Evolutionary conservation across 768 basidiomycete species (phyloP).

Genomic region (Psilocybe sp.): DNA sequence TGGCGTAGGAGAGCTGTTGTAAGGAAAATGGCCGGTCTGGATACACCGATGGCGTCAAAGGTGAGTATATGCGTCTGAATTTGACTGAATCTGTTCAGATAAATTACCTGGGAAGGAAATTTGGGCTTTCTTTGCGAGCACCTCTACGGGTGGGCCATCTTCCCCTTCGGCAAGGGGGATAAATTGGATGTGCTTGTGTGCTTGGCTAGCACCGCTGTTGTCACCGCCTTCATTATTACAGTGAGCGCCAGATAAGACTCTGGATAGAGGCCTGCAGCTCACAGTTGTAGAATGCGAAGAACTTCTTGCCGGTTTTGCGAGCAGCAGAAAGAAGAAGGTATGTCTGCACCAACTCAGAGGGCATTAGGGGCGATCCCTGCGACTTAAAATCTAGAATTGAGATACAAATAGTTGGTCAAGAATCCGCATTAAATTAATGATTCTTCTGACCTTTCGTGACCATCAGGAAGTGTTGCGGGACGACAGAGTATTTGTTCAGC

Average conservation of each 20-base stretch:
- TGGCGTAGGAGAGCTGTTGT: slow-evolving; percentile 70
- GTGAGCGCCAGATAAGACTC: background rate
- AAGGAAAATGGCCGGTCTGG: slow-evolving; percentile 75
- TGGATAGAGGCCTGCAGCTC: slow-evolving; percentile 18
- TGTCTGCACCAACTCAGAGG: slow-evolving; percentile 73
- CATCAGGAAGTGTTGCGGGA: slow-evolving; percentile 84
- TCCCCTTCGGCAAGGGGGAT: slow-evolving; percentile 52
- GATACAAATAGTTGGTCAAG: background rate
- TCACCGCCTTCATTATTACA: slow-evolving; percentile 54
- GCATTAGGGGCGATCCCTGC: slow-evolving; percentile 78
- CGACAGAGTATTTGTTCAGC: slow-evolving; percentile 87
- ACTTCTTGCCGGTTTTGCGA: slow-evolving; percentile 49
- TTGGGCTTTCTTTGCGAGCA: slow-evolving; percentile 51
- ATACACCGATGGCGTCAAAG: background rate
- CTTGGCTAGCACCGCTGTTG: slow-evolving; percentile 83
- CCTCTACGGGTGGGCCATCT: slow-evolving; percentile 76
- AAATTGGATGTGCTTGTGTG: slow-evolving; percentile 90
- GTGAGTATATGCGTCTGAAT: background rate
- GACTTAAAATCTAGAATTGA: slow-evolving; percentile 57
- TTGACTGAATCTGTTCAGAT: slow-evolving; percentile 1
- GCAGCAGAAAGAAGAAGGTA: slow-evolving; percentile 76
- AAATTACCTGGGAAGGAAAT: slow-evolving; percentile 56
- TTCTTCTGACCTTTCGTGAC: slow-evolving; percentile 68
- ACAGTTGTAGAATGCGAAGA: slow-evolving; percentile 94
- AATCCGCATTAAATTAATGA: background rate